Evolutionary conservation across 305 asterid genomes (phyloP).

Genomic region (Plantago lanceolata): DNA sequence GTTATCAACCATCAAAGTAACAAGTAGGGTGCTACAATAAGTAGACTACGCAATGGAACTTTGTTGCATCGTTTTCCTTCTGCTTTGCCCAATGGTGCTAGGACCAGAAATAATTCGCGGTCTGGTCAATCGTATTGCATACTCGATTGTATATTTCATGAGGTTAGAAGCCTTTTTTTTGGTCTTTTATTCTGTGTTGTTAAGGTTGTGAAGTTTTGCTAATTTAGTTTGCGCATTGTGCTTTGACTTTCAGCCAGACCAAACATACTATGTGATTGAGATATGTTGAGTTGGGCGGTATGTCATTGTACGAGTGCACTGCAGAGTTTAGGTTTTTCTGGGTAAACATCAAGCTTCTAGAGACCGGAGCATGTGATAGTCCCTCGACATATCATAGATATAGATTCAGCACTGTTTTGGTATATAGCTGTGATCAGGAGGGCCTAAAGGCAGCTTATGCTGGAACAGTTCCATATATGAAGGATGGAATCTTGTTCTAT

Average conservation of each 20-base stretch:
- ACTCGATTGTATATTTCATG: conserved; percentile 95
- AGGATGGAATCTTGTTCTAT: conserved; percentile 83
- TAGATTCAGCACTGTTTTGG: conserved; percentile 48
- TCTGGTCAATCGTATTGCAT: conserved; percentile 83
- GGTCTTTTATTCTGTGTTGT: conserved; percentile 16
- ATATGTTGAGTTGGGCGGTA: conserved; percentile 96
- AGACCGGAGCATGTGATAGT: conserved; percentile 63
- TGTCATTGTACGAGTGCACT: conserved; percentile 79
- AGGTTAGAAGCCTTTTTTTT: conserved; percentile 42
- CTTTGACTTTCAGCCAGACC: conserved; percentile 57
- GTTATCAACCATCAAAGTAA: too few relatives aligned
- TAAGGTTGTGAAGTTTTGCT: conserved; percentile 16
- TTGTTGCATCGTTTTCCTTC: conserved; percentile 89
- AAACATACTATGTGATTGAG: conserved; percentile 80
- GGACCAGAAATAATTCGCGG: conserved; percentile 39
- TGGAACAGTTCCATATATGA: conserved; percentile 57
- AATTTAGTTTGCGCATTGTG: conserved; percentile 21
- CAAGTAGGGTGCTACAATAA: conserved; percentile 77
- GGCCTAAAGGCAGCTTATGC: conserved; percentile 74
- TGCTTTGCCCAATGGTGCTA: conserved; percentile 76
- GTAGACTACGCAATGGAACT: conserved; percentile 77
- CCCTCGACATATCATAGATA: conserved; percentile 72
- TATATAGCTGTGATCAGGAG: conserved; percentile 58
- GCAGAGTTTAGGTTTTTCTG: conserved; percentile 91
- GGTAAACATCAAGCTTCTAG: conserved; percentile 79